Evolutionary conservation across 1,139 yeast species (phyloP), one percentile per base, ranked within the genome.

Genomic region (Suhomyces terraborum): DNA sequence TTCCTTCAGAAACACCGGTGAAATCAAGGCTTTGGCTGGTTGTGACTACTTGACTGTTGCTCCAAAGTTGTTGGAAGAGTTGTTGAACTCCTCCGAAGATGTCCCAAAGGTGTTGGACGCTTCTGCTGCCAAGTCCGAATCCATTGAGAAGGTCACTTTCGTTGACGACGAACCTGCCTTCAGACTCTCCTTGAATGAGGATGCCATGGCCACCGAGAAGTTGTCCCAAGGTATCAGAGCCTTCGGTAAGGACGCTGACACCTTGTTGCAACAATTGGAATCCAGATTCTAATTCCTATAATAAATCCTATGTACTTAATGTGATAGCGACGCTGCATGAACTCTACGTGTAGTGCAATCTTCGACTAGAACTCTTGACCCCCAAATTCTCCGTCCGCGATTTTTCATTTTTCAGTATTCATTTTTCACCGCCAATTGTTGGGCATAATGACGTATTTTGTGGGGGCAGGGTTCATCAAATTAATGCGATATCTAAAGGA

Each of bases 181-280:
- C 93, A 86, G 97, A 80, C 87, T 82, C 76, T 79, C 76, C 46
- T 76, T 93, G 58, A 93, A 93, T 75, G 96, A 93, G 69, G 98
- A 93, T 67, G 94, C 95, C 54, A 93, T 93, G 98, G 94, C 97
- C 61, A 88, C 97, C 56, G 98, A 93, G 77, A 94, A 93, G 79
- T 84, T 94, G 65, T 72, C 96, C 55, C 96, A 93, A 66, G 98
- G 98, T 82, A 93, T 93, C 75, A 87, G 98, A 79, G 81, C 83
- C 70, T 93, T 93, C 73, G 88, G 97, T 59, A 93, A 88, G 67
- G 99, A 94, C 67, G 87, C 95, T 61, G 83, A 75, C 59, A 85
- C 96, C 50, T 82, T 93, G 66, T 78, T 86, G 71, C 75, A 80
- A 55, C 77, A 82, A 66, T 80, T 93, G 68, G 89, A 86, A 74